These are phyloP conservation scores for Lodderomyces beijingensis DNA, from an alignment of 1,139 yeast species.

Conservation along the genomic window DNA sequence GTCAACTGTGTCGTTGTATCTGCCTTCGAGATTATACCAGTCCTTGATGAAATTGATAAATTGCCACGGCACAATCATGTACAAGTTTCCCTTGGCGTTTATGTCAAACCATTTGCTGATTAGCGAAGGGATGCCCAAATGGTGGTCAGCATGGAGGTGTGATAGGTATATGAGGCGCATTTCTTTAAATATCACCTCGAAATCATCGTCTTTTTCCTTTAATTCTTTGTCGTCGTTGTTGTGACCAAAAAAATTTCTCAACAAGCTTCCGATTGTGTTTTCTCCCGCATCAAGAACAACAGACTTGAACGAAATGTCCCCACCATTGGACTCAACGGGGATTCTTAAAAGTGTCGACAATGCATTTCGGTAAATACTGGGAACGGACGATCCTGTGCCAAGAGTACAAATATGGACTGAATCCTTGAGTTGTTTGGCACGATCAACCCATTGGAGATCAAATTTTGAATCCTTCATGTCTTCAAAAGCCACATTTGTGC, in stretches of 20 bases:
- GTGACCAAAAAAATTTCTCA: conserved; percentile 59
- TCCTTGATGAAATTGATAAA: conserved; percentile 64
- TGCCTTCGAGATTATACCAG: conserved; percentile 58
- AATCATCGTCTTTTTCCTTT: conserved; percentile 6
- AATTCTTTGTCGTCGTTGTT: no score
- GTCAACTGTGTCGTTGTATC: conserved; percentile 25
- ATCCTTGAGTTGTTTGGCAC: conserved; percentile 32
- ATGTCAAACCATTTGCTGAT: conserved; percentile 62
- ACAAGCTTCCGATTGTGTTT: conserved; percentile 73
- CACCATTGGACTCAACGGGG: conserved; percentile 39
- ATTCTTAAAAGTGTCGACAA: conserved; percentile 70
- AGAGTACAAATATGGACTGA: conserved; percentile 71
- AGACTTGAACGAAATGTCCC: conserved; percentile 33
- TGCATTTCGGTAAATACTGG: conserved; percentile 81
- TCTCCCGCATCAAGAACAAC: conserved; percentile 89
- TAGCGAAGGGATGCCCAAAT: conserved; percentile 73
- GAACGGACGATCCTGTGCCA: conserved; percentile 95
- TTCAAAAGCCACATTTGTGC: conserved; percentile 4
- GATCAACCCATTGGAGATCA: conserved; percentile 5
- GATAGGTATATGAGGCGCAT: conserved; percentile 67
- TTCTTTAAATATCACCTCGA: conserved; percentile 43
- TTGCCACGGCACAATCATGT: conserved; percentile 73
- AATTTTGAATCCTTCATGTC: conserved; percentile 6
- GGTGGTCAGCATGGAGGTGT: conserved; percentile 97
- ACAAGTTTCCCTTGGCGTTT: conserved; percentile 28